phyloP scores from a whole-genome alignment of 1,284 basidiomycete genomes.

The Puccinia hordei region DNA sequence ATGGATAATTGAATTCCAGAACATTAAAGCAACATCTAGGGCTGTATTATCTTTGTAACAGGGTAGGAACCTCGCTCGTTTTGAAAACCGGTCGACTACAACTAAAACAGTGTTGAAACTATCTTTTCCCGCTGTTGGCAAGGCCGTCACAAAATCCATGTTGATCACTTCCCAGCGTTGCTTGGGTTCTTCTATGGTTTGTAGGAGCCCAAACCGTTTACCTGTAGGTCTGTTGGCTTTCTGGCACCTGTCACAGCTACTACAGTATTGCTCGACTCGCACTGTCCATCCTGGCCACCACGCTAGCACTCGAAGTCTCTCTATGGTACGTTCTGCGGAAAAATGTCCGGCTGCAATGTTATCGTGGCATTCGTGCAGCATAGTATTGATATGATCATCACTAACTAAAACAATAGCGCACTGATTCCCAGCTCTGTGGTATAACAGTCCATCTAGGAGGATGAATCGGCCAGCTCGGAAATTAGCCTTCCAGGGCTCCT shows the following conservation, averaged over 20 bases:
- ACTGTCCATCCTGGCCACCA: constrained; percentile 16
- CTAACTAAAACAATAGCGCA: neutral
- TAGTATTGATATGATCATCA: neutral
- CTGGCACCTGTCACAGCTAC: too few relatives aligned
- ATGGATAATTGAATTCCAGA: constrained; percentile 9
- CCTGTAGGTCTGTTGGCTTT: too few relatives aligned
- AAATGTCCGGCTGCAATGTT: too few relatives aligned
- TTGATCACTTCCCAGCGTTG: too few relatives aligned
- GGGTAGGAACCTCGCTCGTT: neutral
- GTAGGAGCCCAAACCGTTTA: too few relatives aligned
- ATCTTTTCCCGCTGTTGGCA: constrained; percentile 10
- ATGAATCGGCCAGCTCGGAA: neutral
- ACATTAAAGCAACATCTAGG: neutral
- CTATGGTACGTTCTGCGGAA: neutral
- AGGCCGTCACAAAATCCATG: too few relatives aligned
- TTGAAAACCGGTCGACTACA: constrained; percentile 16
- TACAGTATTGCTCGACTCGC: neutral
- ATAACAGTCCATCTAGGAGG: constrained; percentile 2
- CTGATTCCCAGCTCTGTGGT: constrained; percentile 6
- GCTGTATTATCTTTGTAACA: constrained; percentile 15
- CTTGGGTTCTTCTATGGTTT: too few relatives aligned
- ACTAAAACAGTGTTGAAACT: neutral
- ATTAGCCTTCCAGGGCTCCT: too few relatives aligned
- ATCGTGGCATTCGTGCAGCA: too few relatives aligned
- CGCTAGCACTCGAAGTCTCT: neutral